A percentile compares a stretch with the other conserved stretches of the same genome.
Evolutionary conservation across 1,284 basidiomycete genomes (phyloP).

Genomic region (Heterobasidion occidentale): DNA sequence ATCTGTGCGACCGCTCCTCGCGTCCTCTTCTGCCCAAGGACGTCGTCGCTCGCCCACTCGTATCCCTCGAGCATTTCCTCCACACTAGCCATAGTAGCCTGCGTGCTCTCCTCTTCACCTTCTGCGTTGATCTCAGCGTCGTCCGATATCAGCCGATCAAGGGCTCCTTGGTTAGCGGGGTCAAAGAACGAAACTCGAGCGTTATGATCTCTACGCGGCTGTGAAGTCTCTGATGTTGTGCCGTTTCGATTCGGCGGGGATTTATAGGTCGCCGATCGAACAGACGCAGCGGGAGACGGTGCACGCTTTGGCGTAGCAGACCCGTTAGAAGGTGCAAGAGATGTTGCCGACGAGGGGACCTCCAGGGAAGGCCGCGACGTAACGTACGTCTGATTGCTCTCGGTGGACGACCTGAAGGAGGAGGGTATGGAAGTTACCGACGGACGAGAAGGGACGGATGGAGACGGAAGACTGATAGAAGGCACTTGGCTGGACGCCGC

Average conservation of each 20-base stretch:
- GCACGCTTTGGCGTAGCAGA: constrained; percentile 3
- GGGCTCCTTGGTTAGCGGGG: constrained; percentile 59
- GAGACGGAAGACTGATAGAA: constrained; percentile 15
- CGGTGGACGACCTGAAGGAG: constrained; percentile 8
- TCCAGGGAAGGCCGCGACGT: constrained; percentile 17
- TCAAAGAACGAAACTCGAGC: constrained; percentile 77
- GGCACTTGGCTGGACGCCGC: constrained; percentile 17
- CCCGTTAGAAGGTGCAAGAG: constrained; percentile 12
- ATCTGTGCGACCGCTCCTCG: constrained; percentile 83
- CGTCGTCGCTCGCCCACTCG: constrained; percentile 82
- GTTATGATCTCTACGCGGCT: constrained; percentile 47
- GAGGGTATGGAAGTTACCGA: constrained; percentile 9
- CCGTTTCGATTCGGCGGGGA: constrained; percentile 15
- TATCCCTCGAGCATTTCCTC: constrained; percentile 99
- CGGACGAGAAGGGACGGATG: constrained; percentile 8
- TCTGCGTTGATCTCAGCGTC: constrained; percentile 39
- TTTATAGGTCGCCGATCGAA: background rate
- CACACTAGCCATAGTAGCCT: constrained; percentile 81
- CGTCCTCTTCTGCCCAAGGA: constrained; percentile 50
- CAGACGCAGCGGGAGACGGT: constrained; percentile 7
- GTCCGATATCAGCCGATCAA: constrained; percentile 67
- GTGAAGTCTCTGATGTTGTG: constrained; percentile 13
- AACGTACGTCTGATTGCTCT: constrained; percentile 12
- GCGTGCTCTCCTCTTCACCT: constrained; percentile 64
- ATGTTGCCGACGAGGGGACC: constrained; percentile 16